Conservation (phyloP, 2,329 filamentous ascomycete genomes). For the Grosmannia serpens region DNA sequence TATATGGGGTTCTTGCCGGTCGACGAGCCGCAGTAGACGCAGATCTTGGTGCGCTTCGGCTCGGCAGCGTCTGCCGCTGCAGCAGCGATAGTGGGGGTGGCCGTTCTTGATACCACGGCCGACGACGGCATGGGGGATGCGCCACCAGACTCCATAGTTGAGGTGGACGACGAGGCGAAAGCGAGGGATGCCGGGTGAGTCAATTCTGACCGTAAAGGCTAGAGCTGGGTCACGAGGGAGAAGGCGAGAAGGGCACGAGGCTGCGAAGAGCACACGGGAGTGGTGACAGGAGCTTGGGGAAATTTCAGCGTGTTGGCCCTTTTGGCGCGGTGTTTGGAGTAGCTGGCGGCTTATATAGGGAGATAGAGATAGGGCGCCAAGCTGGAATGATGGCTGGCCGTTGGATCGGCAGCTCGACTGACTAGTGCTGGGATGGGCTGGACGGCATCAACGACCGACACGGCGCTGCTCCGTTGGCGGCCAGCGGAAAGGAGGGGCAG, state of each 20-base stretch:
- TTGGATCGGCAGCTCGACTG: neutral
- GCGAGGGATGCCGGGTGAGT: neutral
- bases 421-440: neutral
- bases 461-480: neutral
- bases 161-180: constrained; percentile 7
- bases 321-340: too few species aligned
- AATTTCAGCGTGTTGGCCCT: too few species aligned
- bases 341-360: too few species aligned
- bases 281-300: too few species aligned
- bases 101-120: constrained; percentile 18
- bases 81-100: constrained; percentile 15
- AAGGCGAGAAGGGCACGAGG: too few species aligned
- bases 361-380: too few species aligned
- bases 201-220: too few species aligned
- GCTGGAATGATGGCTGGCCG: too few species aligned
- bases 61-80: constrained; percentile 16
- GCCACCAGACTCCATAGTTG: constrained; percentile 28
- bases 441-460: neutral
- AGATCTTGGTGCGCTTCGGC: constrained; percentile 53
- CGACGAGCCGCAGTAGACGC: constrained; percentile 87
- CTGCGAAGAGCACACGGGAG: constrained; percentile 5
- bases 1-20: constrained; percentile 62
- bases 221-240: too few species aligned
- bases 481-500: neutral
- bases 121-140: constrained; percentile 22